These are phyloP conservation scores for Rauvolfia tetraphylla DNA, from an alignment of 257 asterid genomes.

Conservation along the genomic window DNA sequence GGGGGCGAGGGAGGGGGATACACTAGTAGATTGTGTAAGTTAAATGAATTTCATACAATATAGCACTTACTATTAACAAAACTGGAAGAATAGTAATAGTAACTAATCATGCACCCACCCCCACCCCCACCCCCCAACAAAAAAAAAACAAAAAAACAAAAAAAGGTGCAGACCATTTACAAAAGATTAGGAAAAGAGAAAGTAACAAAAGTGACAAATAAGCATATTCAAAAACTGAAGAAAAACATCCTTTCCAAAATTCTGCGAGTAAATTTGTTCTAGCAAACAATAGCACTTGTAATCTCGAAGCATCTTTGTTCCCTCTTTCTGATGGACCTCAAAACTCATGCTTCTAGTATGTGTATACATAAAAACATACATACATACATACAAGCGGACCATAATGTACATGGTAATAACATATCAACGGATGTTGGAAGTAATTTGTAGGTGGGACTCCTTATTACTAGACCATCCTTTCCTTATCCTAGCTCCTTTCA, in stretches of 20 bases:
- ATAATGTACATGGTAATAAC: neutral
- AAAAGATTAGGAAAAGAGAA: neutral
- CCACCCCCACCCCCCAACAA: too few relatives aligned
- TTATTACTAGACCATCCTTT: neutral
- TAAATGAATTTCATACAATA: neutral
- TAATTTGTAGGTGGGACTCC: neutral
- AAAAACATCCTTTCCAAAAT: neutral
- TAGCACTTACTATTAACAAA: neutral
- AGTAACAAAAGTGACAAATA: neutral
- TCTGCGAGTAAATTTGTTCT: neutral
- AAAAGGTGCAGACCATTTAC: neutral
- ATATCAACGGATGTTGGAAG: neutral
- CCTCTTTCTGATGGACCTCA: too few relatives aligned
- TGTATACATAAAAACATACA: too few relatives aligned
- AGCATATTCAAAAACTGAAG: neutral
- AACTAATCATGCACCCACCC: neutral
- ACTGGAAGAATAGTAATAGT: too few relatives aligned
- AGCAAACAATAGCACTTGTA: neutral
- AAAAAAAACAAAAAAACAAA: too few relatives aligned
- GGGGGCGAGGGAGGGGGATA: too few relatives aligned
- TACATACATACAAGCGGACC: too few relatives aligned
- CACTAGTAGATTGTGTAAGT: neutral
- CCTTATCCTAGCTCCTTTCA: neutral
- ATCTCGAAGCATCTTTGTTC: neutral
- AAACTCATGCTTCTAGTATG: neutral